Evolutionary conservation across 805 yeast species (phyloP).

Genomic region (Isabelozyma gotoi): DNA sequence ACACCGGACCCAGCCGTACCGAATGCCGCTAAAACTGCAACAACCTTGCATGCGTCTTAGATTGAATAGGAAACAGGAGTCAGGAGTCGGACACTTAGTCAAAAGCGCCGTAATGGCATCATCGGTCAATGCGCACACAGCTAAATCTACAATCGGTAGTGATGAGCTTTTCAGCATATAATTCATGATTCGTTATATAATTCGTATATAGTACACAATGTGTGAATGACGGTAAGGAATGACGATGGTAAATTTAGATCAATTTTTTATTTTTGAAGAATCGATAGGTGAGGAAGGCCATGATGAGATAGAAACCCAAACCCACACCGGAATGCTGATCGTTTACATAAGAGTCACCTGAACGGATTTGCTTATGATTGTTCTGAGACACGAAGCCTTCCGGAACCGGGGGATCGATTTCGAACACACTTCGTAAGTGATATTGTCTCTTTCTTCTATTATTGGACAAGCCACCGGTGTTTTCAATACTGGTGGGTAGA

Average conservation of each 20-base stretch:
- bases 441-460: slow-evolving; percentile 1
- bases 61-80: neutral
- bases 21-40: neutral
- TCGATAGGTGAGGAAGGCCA: slow-evolving; percentile 16
- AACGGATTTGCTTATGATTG: neutral
- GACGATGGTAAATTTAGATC: too few species aligned
- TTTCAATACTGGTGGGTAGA: slow-evolving; percentile 20
- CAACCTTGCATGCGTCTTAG: neutral
- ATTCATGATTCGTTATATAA: neutral
- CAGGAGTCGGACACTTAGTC: neutral
- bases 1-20: too few species aligned
- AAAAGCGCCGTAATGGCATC: neutral
- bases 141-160: too few species aligned
- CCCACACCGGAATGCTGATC: slow-evolving; percentile 14
- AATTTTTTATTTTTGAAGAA: slow-evolving; percentile 11
- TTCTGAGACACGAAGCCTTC: neutral
- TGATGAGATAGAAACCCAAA: slow-evolving; percentile 14
- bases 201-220: neutral
- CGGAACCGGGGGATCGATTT: neutral
- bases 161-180: too few species aligned
- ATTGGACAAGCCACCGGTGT: slow-evolving; percentile 4
- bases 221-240: neutral
- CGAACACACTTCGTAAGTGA: neutral
- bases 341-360: slow-evolving; percentile 2
- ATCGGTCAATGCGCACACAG: neutral